These are phyloP conservation scores for Fraxinus paxiana DNA, from an alignment of 305 asterid genomes.

Conservation along the genomic window DNA sequence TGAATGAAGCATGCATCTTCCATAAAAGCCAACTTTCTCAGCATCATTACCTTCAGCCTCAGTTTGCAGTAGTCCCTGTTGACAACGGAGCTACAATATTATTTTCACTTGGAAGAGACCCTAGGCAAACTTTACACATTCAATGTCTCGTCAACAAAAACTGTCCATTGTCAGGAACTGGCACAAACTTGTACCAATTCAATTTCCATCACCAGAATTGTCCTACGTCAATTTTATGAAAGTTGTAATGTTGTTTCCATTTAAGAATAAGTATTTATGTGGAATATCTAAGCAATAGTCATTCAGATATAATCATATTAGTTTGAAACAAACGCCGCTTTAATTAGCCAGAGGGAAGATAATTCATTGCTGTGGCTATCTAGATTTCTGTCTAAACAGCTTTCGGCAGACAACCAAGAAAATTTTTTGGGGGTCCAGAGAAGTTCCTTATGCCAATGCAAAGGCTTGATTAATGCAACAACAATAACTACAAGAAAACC, in stretches of 20 bases:
- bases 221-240: neutral
- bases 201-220: neutral
- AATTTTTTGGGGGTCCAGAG: neutral
- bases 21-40: slow-evolving; percentile 31
- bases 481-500: neutral
- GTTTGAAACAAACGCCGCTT: neutral
- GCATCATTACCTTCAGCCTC: slow-evolving; percentile 38
- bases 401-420: neutral
- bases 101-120: slow-evolving; percentile 1
- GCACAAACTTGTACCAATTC: neutral
- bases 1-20: slow-evolving; percentile 36
- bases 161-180: neutral
- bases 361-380: neutral
- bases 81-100: slow-evolving; percentile 2
- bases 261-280: neutral
- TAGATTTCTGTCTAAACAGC: neutral
- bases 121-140: neutral
- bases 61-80: slow-evolving; percentile 40
- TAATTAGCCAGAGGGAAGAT: neutral
- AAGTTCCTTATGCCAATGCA: neutral
- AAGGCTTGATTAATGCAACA: neutral
- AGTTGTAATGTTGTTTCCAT: neutral
- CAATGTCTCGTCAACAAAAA: neutral
- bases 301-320: neutral
- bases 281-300: neutral